Evolutionary conservation across 1,284 basidiomycete species (phyloP).

Genomic region (Meira miltonrushii): DNA sequence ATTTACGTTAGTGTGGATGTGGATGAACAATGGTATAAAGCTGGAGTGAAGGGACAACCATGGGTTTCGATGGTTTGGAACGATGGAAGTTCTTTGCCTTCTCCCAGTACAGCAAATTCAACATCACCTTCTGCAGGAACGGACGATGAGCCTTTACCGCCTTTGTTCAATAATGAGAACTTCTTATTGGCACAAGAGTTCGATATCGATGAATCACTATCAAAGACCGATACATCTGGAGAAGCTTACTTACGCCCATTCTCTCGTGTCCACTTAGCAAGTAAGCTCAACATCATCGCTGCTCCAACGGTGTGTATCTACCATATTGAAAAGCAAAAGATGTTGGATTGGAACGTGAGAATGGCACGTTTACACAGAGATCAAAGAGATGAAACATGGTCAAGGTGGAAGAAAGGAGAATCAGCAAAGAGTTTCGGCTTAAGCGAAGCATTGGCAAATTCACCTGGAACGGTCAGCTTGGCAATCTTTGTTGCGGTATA

Average conservation of each 20-base stretch:
- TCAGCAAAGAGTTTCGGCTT: constrained; percentile 28
- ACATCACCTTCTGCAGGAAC: constrained; percentile 16
- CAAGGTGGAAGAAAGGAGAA: constrained; percentile 46
- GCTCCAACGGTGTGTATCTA: constrained; percentile 52
- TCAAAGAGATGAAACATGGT: constrained; percentile 38
- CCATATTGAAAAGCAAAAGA: constrained; percentile 35
- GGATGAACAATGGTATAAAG: constrained; percentile 46
- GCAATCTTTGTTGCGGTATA: constrained; percentile 22
- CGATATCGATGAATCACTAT: constrained; percentile 51
- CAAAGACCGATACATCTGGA: constrained; percentile 37
- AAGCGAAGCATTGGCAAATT: constrained; percentile 20
- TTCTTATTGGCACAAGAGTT: constrained; percentile 53
- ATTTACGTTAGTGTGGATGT: constrained; percentile 53
- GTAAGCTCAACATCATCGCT: constrained; percentile 51
- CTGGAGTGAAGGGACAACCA: constrained; percentile 43
- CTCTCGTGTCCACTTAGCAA: constrained; percentile 52
- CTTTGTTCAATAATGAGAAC: constrained; percentile 43
- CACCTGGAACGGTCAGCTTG: constrained; percentile 27
- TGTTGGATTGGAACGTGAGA: constrained; percentile 48
- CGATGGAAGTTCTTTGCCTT: constrained; percentile 48
- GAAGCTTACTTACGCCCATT: constrained; percentile 52
- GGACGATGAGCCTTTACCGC: constrained; percentile 19
- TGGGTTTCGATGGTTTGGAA: constrained; percentile 53
- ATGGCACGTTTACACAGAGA: constrained; percentile 28
- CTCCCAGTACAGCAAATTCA: background rate